A percentile compares a stretch with the other conserved stretches of the same genome.
These are phyloP conservation scores for Clonostachys sp. DNA, from an alignment of 2,329 filamentous ascomycete genomes.

Conservation along the genomic window DNA sequence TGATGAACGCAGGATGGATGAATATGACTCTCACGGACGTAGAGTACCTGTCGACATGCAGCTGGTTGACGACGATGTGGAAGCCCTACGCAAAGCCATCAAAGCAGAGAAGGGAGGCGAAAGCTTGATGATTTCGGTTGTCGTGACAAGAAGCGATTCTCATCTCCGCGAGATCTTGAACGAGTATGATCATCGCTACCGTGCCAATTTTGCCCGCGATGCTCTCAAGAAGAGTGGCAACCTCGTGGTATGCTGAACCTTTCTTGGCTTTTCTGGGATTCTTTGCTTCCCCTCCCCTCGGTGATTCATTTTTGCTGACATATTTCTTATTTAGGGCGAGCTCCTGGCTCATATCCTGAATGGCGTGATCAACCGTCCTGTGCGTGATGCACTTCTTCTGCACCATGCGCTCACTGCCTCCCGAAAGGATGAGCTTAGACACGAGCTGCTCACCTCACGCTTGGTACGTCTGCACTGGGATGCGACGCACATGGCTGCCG, in stretches of 20 bases:
- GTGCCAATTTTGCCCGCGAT: slow-evolving; percentile 80
- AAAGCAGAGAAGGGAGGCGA: slow-evolving; percentile 78
- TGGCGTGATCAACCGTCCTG: slow-evolving; percentile 91
- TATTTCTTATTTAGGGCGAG: slow-evolving; percentile 62
- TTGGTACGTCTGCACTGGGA: slow-evolving; percentile 94
- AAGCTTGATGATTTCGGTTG: slow-evolving; percentile 79
- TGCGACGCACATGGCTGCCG: slow-evolving; percentile 68
- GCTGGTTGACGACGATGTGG: slow-evolving; percentile 67
- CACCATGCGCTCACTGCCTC: slow-evolving; percentile 83
- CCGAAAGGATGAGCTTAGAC: slow-evolving; percentile 65
- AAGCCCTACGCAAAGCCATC: slow-evolving; percentile 63
- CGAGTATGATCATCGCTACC: slow-evolving; percentile 69
- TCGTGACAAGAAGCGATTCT: slow-evolving; percentile 73
- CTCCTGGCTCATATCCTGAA: slow-evolving; percentile 93
- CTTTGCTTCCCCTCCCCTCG: background rate
- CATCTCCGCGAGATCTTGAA: slow-evolving; percentile 79
- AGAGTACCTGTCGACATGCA: slow-evolving; percentile 51
- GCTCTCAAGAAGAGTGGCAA: slow-evolving; percentile 87
- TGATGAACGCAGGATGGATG: slow-evolving; percentile 80
- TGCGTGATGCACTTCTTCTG: slow-evolving; percentile 85
- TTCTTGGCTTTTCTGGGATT: background rate
- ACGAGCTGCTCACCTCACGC: slow-evolving; percentile 82
- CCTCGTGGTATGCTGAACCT: slow-evolving; percentile 69
- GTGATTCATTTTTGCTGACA: slow-evolving; percentile 2
- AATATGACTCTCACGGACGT: slow-evolving; percentile 62